Evolutionary conservation across 139 green algal species (phyloP).

Genomic region (Zygnema cylindricum): DNA sequence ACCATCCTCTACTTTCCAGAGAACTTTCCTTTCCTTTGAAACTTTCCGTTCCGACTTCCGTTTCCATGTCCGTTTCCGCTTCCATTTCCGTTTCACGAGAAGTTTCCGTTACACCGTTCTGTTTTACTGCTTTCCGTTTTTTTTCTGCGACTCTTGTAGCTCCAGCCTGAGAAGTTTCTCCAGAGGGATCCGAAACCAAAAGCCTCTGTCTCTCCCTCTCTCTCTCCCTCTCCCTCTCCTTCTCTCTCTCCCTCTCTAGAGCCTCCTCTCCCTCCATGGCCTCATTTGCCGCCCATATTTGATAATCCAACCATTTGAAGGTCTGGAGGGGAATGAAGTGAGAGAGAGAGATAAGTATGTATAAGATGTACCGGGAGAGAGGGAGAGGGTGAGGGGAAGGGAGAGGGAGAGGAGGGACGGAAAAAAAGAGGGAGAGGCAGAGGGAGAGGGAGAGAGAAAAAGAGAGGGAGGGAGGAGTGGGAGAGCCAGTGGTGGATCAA

Average conservation of each 20-base stretch:
- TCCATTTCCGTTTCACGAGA: too few relatives aligned
- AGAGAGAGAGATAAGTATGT: constrained; percentile 1
- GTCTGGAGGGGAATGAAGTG: constrained; percentile 18
- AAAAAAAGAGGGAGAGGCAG: neutral
- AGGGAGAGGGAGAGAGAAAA: neutral
- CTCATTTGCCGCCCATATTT: constrained; percentile 11
- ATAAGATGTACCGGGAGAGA: neutral
- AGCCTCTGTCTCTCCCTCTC: neutral
- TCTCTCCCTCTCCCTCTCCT: neutral
- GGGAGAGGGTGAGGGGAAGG: neutral
- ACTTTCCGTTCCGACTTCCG: neutral
- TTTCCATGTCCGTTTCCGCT: neutral
- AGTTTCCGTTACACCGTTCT: too few relatives aligned
- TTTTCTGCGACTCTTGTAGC: neutral
- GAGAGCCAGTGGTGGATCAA: neutral
- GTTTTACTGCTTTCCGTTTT: too few relatives aligned
- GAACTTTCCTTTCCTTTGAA: neutral
- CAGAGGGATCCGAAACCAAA: neutral
- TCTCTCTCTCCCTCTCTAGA: neutral
- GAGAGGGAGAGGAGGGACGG: neutral
- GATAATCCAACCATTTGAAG: constrained; percentile 36
- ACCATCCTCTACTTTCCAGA: neutral
- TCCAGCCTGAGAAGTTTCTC: neutral
- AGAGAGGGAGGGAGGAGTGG: neutral
- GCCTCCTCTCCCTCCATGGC: constrained; percentile 32